Percentiles rank a stretch among this genome's conserved stretches.
Conservation (phyloP, 140 eudicot species). For the Bidens hawaiensis region DNA sequence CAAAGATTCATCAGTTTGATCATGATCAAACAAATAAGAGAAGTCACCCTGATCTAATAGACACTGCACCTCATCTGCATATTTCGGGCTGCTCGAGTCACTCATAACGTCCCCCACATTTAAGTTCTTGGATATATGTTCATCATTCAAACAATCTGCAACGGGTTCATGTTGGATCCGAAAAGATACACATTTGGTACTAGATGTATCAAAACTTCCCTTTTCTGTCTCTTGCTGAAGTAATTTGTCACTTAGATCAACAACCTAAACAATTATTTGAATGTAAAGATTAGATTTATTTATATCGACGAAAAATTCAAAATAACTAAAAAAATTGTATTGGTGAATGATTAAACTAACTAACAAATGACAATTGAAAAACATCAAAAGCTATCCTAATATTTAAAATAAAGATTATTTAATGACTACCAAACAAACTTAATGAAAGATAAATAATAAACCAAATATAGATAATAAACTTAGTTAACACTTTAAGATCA, state of each 20-base stretch:
- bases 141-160: conserved; percentile 30
- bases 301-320: no score
- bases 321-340: no score
- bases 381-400: no score
- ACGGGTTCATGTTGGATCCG: conserved; percentile 33
- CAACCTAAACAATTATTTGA: conserved; percentile 42
- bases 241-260: conserved; percentile 47
- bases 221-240: conserved; percentile 35
- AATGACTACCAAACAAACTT: no score
- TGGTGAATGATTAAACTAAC: no score
- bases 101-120: conserved; percentile 27
- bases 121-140: conserved; percentile 20
- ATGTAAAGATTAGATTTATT: background rate
- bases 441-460: no score
- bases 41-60: conserved; percentile 47
- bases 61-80: conserved; percentile 23
- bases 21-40: conserved; percentile 43
- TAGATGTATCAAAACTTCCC: conserved; percentile 22
- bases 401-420: no score
- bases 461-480: no score
- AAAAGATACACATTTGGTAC: conserved; percentile 20
- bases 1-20: conserved; percentile 57
- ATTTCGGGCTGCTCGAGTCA: conserved; percentile 40
- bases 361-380: no score
- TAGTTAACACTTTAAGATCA: no score